Conservation (phyloP, 805 yeast species). For the Candida qinlingensis region DNA sequence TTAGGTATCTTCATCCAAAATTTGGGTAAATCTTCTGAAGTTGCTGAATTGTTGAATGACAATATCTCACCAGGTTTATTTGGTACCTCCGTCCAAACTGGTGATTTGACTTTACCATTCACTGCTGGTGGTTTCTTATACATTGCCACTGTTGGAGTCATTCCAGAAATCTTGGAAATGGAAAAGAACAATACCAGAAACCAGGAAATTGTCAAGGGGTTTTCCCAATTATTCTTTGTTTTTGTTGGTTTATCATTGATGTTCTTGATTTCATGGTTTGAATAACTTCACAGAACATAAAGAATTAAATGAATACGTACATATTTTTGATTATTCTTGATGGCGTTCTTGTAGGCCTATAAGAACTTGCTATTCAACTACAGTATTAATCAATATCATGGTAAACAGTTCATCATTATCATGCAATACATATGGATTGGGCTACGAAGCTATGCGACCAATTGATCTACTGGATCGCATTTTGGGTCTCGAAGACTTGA, state of each 20-base stretch:
- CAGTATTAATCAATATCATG: no score
- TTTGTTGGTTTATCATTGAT: constrained; percentile 52
- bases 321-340: no score
- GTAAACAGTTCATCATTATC: no score
- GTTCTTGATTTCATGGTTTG: constrained; percentile 35
- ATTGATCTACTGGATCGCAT: constrained; percentile 16
- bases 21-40: constrained; percentile 21
- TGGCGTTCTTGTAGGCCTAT: no score
- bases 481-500: constrained; percentile 33
- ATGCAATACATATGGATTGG: no score
- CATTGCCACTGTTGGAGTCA: constrained; percentile 69
- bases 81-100: constrained; percentile 45
- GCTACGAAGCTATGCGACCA: no score
- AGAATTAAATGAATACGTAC: no score
- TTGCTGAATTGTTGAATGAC: neutral
- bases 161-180: constrained; percentile 60
- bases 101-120: constrained; percentile 58
- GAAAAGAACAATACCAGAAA: constrained; percentile 30
- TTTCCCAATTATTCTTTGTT: constrained; percentile 44
- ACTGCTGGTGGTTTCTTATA: constrained; percentile 76
- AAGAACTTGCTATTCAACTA: no score
- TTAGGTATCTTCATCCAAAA: constrained; percentile 55
- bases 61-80: constrained; percentile 33
- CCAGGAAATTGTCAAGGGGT: constrained; percentile 35
- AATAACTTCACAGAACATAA: constrained; percentile 3